Percentiles rank a stretch among this genome's conserved stretches.
Conservation (phyloP, 2,329 filamentous ascomycete genomes). For the Fonsecaea pugnacius region DNA sequence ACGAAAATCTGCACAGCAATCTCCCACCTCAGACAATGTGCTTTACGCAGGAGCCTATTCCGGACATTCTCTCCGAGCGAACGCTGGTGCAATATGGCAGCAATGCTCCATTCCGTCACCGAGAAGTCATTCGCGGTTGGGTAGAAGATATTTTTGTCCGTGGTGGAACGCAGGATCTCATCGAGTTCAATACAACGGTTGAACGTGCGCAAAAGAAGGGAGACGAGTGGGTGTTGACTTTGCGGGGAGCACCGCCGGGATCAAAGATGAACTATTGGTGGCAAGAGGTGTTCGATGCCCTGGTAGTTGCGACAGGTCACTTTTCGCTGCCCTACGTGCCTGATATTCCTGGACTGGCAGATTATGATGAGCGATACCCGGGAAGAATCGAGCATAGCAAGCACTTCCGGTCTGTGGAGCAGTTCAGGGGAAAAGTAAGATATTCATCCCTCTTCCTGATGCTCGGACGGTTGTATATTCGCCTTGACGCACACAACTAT, state of each 20-base stretch:
- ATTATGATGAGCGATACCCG: slow-evolving; percentile 46
- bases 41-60: slow-evolving; percentile 62
- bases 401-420: slow-evolving; percentile 44
- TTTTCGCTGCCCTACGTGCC: slow-evolving; percentile 51
- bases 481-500: no score
- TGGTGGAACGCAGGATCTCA: slow-evolving; percentile 33
- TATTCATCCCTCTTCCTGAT: not conserved
- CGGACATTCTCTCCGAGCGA: slow-evolving; percentile 47
- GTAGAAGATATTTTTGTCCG: slow-evolving; percentile 20
- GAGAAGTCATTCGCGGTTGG: slow-evolving; percentile 54
- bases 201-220: slow-evolving; percentile 26
- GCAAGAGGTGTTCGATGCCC: slow-evolving; percentile 48
- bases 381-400: slow-evolving; percentile 50
- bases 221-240: slow-evolving; percentile 5
- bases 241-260: slow-evolving; percentile 35
- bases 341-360: slow-evolving; percentile 47
- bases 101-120: slow-evolving; percentile 66
- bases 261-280: slow-evolving; percentile 43
- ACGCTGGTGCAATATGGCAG: slow-evolving; percentile 58
- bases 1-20: slow-evolving; percentile 69
- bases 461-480: no score
- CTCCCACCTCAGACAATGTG: slow-evolving; percentile 64
- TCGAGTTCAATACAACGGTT: slow-evolving; percentile 46
- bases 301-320: slow-evolving; percentile 50
- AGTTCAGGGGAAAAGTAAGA: slow-evolving; percentile 45